These are phyloP conservation scores for Teunomyces kruisii DNA, from an alignment of 805 yeast genomes.

Conservation along the genomic window DNA sequence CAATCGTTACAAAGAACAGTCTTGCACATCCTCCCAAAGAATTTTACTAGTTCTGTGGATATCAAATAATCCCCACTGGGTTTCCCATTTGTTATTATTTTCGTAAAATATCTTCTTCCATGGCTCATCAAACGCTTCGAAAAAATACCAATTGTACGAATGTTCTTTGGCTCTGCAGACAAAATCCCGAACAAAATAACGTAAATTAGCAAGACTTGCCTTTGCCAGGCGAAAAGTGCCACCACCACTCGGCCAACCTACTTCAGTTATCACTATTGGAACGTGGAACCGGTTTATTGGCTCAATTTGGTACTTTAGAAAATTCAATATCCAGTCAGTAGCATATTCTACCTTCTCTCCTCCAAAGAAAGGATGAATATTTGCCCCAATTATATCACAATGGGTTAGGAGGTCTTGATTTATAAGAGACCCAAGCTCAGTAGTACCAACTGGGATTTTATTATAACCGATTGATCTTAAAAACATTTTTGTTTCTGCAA, in stretches of 20 bases:
- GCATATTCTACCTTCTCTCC: constrained; percentile 52
- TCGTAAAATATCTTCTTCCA: constrained; percentile 60
- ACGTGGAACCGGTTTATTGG: constrained; percentile 32
- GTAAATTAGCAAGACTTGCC: constrained; percentile 47
- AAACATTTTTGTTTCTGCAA: constrained; percentile 41
- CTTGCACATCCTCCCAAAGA: background rate
- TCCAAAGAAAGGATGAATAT: constrained; percentile 67
- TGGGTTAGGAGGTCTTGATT: constrained; percentile 35
- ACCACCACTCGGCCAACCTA: constrained; percentile 74
- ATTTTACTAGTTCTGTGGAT: constrained; percentile 47
- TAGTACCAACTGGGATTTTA: constrained; percentile 56
- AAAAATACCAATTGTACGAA: constrained; percentile 54
- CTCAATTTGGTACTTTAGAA: constrained; percentile 41
- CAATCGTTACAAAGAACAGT: background rate
- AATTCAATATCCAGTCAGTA: constrained; percentile 53
- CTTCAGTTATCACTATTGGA: constrained; percentile 52
- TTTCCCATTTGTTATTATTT: constrained; percentile 55
- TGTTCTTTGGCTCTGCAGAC: constrained; percentile 43
- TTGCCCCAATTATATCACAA: constrained; percentile 62
- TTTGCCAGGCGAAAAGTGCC: constrained; percentile 46
- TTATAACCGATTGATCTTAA: constrained; percentile 28
- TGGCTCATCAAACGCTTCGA: constrained; percentile 73
- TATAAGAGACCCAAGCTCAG: constrained; percentile 55
- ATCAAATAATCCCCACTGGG: constrained; percentile 69
- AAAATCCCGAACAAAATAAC: constrained; percentile 51